Evolutionary conservation across 139 green algal species (phyloP).

Genomic region (Haematococcus sp.): DNA sequence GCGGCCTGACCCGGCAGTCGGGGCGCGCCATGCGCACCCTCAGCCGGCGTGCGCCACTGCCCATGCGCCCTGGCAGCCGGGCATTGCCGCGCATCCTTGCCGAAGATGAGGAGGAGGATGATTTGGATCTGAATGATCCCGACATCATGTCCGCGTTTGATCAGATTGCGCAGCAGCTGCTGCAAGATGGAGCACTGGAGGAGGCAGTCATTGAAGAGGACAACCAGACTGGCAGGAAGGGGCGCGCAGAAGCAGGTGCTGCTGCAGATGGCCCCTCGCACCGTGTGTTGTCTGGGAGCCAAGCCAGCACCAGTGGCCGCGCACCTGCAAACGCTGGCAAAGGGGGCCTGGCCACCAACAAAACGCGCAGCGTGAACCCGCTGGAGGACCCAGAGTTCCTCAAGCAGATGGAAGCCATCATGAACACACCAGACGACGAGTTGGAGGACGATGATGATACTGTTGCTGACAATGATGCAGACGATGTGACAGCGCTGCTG

Average conservation of each 20-base stretch:
- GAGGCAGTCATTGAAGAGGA: not conserved
- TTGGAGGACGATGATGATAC: not conserved
- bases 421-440: not conserved
- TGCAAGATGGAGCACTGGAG: not conserved
- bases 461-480: conserved; percentile 1
- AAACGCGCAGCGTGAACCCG: not conserved
- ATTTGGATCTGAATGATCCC: not conserved
- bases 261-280: not conserved
- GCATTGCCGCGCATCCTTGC: not conserved
- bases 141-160: not conserved
- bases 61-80: not conserved
- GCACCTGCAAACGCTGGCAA: conserved; percentile 18
- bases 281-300: not conserved
- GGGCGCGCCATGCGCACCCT: not conserved
- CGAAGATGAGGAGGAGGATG: not conserved
- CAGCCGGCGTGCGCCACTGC: not conserved
- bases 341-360: conserved; percentile 13
- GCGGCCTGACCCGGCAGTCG: not conserved
- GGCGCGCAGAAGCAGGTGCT: not conserved
- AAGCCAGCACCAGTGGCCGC: not conserved
- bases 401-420: conserved; percentile 1
- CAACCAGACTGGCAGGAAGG: not conserved
- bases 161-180: conserved; percentile 1
- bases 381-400: not conserved
- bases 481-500: not conserved